phyloP scores from a whole-genome alignment of 139 green algal species.

The Gonium pectorale region DNA sequence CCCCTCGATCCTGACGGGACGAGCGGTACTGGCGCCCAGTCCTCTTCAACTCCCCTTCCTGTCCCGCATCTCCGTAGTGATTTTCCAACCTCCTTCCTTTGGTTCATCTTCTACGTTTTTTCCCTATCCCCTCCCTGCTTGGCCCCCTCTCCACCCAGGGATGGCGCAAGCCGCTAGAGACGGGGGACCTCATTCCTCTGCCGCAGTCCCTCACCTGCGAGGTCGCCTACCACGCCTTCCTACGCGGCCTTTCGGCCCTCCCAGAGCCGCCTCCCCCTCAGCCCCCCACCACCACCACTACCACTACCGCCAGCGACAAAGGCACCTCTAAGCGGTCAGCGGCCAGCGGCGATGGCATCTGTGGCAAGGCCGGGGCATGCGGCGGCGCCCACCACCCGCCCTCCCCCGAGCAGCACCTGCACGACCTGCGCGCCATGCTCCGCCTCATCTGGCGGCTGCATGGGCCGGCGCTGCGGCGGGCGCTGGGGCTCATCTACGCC shows the following conservation, averaged over 20 bases:
- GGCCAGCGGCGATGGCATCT: too few relatives aligned
- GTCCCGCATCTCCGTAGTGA: too few relatives aligned
- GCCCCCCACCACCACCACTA: background rate
- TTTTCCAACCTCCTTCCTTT: too few relatives aligned
- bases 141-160: slow-evolving; percentile 14
- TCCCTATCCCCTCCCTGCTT: too few relatives aligned
- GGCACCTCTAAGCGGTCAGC: background rate
- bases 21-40: too few relatives aligned
- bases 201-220: background rate
- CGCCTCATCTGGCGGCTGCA: slow-evolving; percentile 32
- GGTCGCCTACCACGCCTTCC: slow-evolving; percentile 15
- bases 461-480: background rate
- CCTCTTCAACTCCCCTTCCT: too few relatives aligned
- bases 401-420: slow-evolving; percentile 28
- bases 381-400: background rate
- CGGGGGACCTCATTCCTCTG: slow-evolving; percentile 17
- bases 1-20: too few relatives aligned
- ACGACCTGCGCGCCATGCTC: background rate
- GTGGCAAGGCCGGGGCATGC: too few relatives aligned
- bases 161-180: slow-evolving; percentile 22
- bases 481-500: slow-evolving; percentile 21
- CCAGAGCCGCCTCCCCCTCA: background rate
- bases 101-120: too few relatives aligned
- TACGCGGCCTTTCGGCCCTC: background rate
- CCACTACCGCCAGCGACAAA: background rate